Evolutionary conservation across 306 rosid species (phyloP), one percentile per base, ranked within the genome.

Genomic region (Vigna hirtella): DNA sequence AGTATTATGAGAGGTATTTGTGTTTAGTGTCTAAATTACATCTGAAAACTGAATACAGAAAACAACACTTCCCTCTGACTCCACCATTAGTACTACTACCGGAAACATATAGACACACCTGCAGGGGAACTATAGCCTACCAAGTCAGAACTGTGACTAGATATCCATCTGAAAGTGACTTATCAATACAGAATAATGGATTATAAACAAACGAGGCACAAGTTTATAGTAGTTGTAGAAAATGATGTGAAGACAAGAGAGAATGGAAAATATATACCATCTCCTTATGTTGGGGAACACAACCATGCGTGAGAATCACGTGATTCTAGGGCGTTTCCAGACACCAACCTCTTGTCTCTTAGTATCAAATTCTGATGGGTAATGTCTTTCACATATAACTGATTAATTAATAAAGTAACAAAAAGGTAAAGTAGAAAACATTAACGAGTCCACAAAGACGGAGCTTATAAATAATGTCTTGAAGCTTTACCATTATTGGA

Each of bases 201-300:
- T 66, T 64, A 15, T 30, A n/a, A 32, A 51, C 20, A 36, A 64
- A 49, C 12, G 12, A 32, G 43, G 51, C 75, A 42, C 63, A 43
- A 20, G 12, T 13, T 28, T 55, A 14, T 9, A 69, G 70, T 58
- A 59, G 52, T 12, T 69, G 76, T 30, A 56, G 50, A 78, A 68
- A 77, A 70, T 58, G 53, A 78, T 45, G 70, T 68, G 61, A 78
- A 30, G 32, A 22, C 62, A 59, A 32, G 49, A 42, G 52, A 30
- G 51, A 32, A 34, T 70, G 62, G 49, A 77, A 43, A 8, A 12
- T 62, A 34, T 45, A 65, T 57, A 45, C 66, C 38, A 32, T 32
- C 51, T 49, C 45, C 72, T 18, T 66, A 42, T 59, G 48, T 26
- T 28, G 36, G 69, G 68, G 12, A 42, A 74, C 69, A 42, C 42